These are phyloP conservation scores for Cutaneotrichosporon arboriforme DNA, from an alignment of 1,284 basidiomycete genomes.

Conservation along the genomic window DNA sequence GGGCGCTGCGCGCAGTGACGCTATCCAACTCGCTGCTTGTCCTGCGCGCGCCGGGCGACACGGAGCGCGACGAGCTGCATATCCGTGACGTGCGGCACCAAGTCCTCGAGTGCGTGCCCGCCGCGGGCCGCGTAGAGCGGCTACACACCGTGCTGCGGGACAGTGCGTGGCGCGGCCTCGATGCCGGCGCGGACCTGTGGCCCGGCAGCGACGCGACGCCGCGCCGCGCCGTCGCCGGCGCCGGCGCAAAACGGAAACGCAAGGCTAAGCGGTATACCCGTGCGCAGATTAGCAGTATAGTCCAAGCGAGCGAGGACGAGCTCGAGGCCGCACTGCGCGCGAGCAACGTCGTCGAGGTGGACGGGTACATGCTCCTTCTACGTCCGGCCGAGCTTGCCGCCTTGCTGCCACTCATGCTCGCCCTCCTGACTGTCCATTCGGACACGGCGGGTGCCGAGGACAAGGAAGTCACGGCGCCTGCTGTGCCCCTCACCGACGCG, in stretches of 20 bases:
- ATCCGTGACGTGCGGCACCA: conserved; percentile 56
- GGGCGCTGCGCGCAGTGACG: conserved; percentile 68
- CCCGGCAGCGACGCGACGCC: not conserved
- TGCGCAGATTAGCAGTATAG: conserved; percentile 57
- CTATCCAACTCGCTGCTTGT: conserved; percentile 80
- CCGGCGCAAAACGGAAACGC: conserved; percentile 12
- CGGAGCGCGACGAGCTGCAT: conserved; percentile 25
- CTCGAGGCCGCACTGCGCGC: conserved; percentile 59
- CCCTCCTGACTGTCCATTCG: conserved; percentile 52
- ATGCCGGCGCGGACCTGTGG: conserved; percentile 40
- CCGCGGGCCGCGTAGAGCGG: conserved; percentile 66
- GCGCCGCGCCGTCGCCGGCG: not conserved
- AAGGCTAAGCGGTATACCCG: conserved; percentile 53
- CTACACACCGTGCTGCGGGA: conserved; percentile 60
- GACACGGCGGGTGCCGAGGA: not conserved
- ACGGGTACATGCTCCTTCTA: conserved; percentile 53
- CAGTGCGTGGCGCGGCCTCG: conserved; percentile 55
- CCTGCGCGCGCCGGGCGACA: conserved; percentile 51
- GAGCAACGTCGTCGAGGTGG: conserved; percentile 64
- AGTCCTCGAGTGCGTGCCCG: conserved; percentile 67
- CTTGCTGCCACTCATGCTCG: conserved; percentile 66
- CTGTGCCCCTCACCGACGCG: conserved; percentile 49
- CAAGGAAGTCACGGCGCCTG: not conserved
- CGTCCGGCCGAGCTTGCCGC: conserved; percentile 59
- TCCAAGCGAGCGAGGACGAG: conserved; percentile 75